Evolutionary conservation across 1,139 yeast species (phyloP).

Genomic region (Debaryomyces robertsiae): DNA sequence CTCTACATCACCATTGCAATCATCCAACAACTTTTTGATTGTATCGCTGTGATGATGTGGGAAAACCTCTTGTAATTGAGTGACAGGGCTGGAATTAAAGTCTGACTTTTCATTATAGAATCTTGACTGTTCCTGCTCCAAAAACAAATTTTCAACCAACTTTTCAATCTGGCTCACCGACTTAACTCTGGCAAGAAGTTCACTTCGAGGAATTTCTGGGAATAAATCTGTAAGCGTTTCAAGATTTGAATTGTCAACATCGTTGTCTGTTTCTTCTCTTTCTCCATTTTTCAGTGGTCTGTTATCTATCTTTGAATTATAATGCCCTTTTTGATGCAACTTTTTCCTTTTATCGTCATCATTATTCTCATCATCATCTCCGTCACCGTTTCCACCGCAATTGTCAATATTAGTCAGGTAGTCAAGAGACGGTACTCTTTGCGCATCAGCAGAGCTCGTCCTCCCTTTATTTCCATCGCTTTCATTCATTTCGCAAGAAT

Average conservation of each 20-base stretch:
- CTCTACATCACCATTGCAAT: constrained; percentile 22
- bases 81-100: constrained; percentile 11
- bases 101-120: not conserved
- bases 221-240: constrained; percentile 25
- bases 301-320: not conserved
- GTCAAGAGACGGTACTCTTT: not conserved
- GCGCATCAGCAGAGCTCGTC: too few species aligned
- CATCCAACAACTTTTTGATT: constrained; percentile 19
- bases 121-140: constrained; percentile 7
- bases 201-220: constrained; percentile 30
- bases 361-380: constrained; percentile 5
- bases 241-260: not conserved
- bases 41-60: constrained; percentile 21
- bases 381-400: not conserved
- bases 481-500: too few species aligned
- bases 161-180: constrained; percentile 23
- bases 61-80: constrained; percentile 25
- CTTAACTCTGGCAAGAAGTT: constrained; percentile 26
- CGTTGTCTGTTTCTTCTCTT: not conserved
- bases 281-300: not conserved
- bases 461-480: too few species aligned
- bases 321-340: not conserved
- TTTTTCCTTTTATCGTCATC: constrained; percentile 2
- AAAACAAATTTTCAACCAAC: constrained; percentile 25
- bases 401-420: not conserved